Evolutionary conservation across 345 rosid genomes (phyloP), one percentile per base, ranked within the genome.

Genomic region (Gossypium stocksii): DNA sequence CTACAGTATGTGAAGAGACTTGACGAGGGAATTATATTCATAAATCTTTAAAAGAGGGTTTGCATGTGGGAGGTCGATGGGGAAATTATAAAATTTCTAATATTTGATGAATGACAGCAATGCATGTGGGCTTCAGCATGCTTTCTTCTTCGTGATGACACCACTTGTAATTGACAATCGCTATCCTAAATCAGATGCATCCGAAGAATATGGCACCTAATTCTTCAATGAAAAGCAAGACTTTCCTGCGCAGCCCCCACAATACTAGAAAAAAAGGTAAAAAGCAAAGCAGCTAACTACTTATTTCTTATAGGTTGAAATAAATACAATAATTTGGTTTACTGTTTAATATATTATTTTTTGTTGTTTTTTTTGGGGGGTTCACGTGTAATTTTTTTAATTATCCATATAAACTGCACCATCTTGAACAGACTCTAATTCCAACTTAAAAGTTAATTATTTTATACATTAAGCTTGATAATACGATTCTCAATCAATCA

Each of bases 121-220:
- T 9, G n/a, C 54, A 46, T 46, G 56, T 46, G 71, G 71, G 20
- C 56, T 66, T 16, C 71, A 9, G 19, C 53, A 20, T 44, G 34
- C 27, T 66, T 20, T 66, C 70, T 1, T 44, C n/a, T 16, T 16
- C 3, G 66, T 29, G 17, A 38, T 41, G 69, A 64, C 49, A 64
- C 27, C 49, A 41, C 69, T 9, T 64, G 9, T 48, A 48, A 51
- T 51, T 69, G 72, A 27, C 72, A 16, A 17, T 48, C 72, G 25
- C 44, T 68, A 14, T 49, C 72, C 43, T 51, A 69, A 29, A 11
- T 29, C 12, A 69, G 46, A 27, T 27, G 45, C 73, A 69, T 69
- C 46, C 10, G 23, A 19, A 51, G 73, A 51, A 70, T 70, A n/a
- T 52, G 73, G 10, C n/a, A 52, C 60, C 73, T 29, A 70, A 70